Evolutionary conservation across 2,329 filamentous ascomycete genomes (phyloP).

Genomic region (Verticillium longisporum): DNA sequence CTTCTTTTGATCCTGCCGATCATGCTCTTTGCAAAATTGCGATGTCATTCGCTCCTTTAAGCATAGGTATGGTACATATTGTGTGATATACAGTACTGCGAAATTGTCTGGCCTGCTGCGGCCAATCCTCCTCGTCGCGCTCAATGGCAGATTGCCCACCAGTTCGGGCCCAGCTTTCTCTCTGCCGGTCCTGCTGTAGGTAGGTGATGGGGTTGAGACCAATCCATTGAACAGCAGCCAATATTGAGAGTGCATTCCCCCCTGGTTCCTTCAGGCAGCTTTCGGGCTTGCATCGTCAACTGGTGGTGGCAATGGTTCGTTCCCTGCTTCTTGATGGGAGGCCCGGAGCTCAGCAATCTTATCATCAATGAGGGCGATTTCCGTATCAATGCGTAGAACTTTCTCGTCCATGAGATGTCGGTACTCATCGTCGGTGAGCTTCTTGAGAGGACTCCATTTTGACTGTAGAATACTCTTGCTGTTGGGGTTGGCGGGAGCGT

Average conservation of each 20-base stretch:
- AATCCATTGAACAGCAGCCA: too few species aligned
- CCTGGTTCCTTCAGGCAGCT: neutral
- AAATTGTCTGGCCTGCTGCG: neutral
- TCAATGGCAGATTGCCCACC: too few species aligned
- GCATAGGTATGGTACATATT: neutral
- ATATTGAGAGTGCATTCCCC: too few species aligned
- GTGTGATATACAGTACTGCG: neutral
- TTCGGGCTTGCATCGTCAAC: neutral
- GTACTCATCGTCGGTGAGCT: slow-evolving; percentile 68
- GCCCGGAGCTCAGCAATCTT: slow-evolving; percentile 45
- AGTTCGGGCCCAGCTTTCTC: too few species aligned
- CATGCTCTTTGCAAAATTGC: neutral
- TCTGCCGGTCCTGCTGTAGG: too few species aligned
- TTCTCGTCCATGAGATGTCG: slow-evolving; percentile 63
- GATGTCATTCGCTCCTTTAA: neutral
- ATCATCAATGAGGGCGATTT: slow-evolving; percentile 74
- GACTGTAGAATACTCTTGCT: slow-evolving; percentile 46
- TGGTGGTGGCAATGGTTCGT: neutral
- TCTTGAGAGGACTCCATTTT: slow-evolving; percentile 65
- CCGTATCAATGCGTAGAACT: slow-evolving; percentile 62
- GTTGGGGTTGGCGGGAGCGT: slow-evolving; percentile 13
- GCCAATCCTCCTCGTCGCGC: neutral
- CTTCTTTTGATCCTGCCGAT: neutral
- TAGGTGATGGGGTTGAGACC: too few species aligned
- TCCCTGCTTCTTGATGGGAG: neutral